Base-by-base conservation (phyloP, 2,329 filamentous ascomycete genomes). In the Lachnellula subtilissima region DNA sequence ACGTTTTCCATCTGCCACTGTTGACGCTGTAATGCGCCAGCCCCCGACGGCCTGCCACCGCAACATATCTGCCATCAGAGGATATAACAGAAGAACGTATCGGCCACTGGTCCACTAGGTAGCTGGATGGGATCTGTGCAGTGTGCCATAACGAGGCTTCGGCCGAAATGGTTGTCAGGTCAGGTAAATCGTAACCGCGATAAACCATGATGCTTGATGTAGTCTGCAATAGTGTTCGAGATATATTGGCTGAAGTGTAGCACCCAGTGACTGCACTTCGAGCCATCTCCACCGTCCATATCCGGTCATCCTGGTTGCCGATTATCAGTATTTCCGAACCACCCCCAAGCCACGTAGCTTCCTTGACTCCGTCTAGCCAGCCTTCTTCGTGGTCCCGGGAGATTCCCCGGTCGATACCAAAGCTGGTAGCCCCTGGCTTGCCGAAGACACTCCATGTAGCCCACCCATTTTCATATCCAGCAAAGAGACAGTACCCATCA, bases 391-490 rank as follows among this genome's bases (percentile, higher is more conserved):
- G 93, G 6, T 75, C 74, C 49, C 80, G 74, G 2, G 86, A 84
- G 39, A 91, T 76, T 2, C 75, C 73, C 25, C 78, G 76, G 65
- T 96, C 89, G 12, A 83, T 79, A 6, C 81, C 79, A 70, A 97
- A 97, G 68, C 90, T 96, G 64, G 85, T 90, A 54, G 88, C 91
- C 14, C 91, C 87, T 2, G 87, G 81, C 71, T 96, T 97, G 36
- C 94, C 94, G 72, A 96, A 99, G 39, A 97, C 94, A 70, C 93
- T 97, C 93, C 93, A 99, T 48, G 86, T 93, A 4, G 89, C 88
- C 94, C 94, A 99, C 0, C 94, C 95, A 56, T 87, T 85, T 66
- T 94, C 87, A 68, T 93, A 97, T 1, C 93, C 94, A 45, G 88
- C 91, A 72, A 99, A 97, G 8, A 99, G 80, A 70, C 92, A 96